Evolutionary conservation across 208 protist species (phyloP).

Genomic region (Trypanosoma cruzi): DNA sequence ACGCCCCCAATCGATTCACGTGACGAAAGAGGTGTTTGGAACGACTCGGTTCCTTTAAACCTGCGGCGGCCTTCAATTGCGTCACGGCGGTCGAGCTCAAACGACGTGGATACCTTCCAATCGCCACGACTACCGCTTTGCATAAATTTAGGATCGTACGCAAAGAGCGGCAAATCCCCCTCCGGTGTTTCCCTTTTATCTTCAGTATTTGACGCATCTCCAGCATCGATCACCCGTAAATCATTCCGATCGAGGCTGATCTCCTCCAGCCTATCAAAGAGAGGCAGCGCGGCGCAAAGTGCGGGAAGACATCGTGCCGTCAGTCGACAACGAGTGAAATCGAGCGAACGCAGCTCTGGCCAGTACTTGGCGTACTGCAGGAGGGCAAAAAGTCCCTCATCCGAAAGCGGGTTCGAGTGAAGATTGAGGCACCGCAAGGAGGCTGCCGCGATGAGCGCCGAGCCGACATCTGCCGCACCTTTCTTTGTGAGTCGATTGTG

Average conservation of each 20-base stretch:
- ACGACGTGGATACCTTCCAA: slow-evolving; percentile 70
- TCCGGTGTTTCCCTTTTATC: slow-evolving; percentile 1
- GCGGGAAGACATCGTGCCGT: slow-evolving; percentile 36
- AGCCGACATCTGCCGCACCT: slow-evolving; percentile 31
- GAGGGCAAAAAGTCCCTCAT: slow-evolving; percentile 46
- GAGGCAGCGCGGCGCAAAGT: slow-evolving; percentile 37
- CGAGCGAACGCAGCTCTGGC: slow-evolving; percentile 50
- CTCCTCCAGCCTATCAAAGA: slow-evolving; percentile 38
- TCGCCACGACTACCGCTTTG: slow-evolving; percentile 18
- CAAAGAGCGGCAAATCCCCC: slow-evolving; percentile 47
- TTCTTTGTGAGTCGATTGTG: slow-evolving; percentile 56
- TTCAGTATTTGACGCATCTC: neutral
- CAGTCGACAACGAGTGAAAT: slow-evolving; percentile 76
- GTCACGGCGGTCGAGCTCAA: slow-evolving; percentile 75
- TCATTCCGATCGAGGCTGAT: slow-evolving; percentile 73
- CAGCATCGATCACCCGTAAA: slow-evolving; percentile 27
- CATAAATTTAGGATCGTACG: slow-evolving; percentile 67
- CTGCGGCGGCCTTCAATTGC: slow-evolving; percentile 52
- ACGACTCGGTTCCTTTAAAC: slow-evolving; percentile 44
- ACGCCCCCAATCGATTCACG: neutral
- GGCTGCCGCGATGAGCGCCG: slow-evolving; percentile 34
- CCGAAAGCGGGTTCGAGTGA: slow-evolving; percentile 58
- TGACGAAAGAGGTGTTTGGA: neutral
- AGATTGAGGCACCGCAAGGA: slow-evolving; percentile 44
- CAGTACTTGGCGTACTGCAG: slow-evolving; percentile 42